These are phyloP conservation scores for Lunularia cruciata DNA, from an alignment of 225 moss, liverwort and hornwort species.

Conservation along the genomic window DNA sequence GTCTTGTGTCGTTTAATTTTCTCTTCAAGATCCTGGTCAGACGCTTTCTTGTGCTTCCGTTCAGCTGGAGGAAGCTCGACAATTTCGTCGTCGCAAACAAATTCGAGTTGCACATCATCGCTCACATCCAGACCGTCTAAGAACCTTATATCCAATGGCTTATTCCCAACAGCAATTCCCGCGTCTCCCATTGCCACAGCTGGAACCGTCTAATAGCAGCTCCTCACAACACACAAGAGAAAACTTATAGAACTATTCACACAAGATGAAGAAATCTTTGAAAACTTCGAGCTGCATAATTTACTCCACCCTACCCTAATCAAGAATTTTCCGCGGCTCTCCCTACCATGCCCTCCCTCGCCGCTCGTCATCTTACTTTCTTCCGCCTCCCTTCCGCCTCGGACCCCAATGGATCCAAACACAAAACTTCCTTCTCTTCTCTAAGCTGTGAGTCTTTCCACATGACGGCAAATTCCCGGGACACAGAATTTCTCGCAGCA, in stretches of 20 bases:
- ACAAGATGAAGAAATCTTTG: not conserved
- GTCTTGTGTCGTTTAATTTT: constrained; percentile 14
- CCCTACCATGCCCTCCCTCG: too few relatives aligned
- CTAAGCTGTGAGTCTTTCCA: too few relatives aligned
- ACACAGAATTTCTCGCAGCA: too few relatives aligned
- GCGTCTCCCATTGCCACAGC: constrained; percentile 7
- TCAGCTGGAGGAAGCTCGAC: not conserved
- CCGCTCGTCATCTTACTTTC: too few relatives aligned
- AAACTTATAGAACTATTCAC: not conserved
- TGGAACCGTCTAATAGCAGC: not conserved
- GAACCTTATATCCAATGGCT: constrained; percentile 29
- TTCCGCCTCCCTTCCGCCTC: too few relatives aligned
- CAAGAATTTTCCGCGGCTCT: constrained; percentile 7
- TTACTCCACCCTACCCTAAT: constrained; percentile 6
- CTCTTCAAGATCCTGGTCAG: constrained; percentile 11
- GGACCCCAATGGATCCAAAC: too few relatives aligned
- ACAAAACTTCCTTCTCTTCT: too few relatives aligned
- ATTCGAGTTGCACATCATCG: constrained; percentile 16
- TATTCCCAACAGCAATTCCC: constrained; percentile 12
- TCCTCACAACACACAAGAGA: not conserved
- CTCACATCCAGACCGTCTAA: not conserved
- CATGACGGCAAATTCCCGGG: too few relatives aligned
- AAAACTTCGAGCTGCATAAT: not conserved
- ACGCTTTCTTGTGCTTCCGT: not conserved
- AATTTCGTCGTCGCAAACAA: not conserved